A percentile compares a stretch with the other conserved stretches of the same genome.
These are phyloP conservation scores for Starmera dryadoides DNA, from an alignment of 805 yeast species.

Conservation along the genomic window DNA sequence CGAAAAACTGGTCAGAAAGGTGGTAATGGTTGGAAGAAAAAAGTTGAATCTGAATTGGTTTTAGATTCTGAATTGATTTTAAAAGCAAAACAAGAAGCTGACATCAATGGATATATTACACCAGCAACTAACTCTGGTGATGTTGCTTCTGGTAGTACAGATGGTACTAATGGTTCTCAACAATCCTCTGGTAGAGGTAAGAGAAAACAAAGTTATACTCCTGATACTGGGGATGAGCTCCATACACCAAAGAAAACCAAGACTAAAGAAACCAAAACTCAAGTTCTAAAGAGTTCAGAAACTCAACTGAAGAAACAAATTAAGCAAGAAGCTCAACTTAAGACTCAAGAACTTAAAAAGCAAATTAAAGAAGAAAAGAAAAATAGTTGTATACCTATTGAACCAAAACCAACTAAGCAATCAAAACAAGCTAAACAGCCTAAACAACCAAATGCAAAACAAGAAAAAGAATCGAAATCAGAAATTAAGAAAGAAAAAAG, in stretches of 20 bases:
- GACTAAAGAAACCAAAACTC: background rate
- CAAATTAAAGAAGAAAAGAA: constrained; percentile 2
- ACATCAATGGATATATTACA: constrained; percentile 12
- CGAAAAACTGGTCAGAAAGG: constrained; percentile 35
- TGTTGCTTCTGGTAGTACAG: too few species aligned
- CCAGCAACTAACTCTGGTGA: constrained; percentile 9
- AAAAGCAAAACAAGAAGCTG: constrained; percentile 30
- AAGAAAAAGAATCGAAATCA: constrained; percentile 3
- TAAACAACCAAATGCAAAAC: too few species aligned
- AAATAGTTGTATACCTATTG: too few species aligned
- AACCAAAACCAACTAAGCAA: too few species aligned
- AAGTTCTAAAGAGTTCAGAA: too few species aligned
- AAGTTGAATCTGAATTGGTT: constrained; percentile 58
- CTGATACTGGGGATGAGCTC: background rate
- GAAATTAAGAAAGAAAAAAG: constrained; percentile 4
- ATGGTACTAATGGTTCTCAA: background rate
- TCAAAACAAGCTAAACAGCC: too few species aligned
- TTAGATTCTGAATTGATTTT: constrained; percentile 53
- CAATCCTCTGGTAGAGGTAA: background rate
- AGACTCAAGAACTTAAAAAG: constrained; percentile 1
- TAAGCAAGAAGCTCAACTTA: background rate
- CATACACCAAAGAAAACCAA: background rate
- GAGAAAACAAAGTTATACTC: background rate
- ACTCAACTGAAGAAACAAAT: background rate
- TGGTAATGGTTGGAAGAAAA: constrained; percentile 49